A percentile compares a stretch with the other conserved stretches of the same genome.
phyloP scores from a whole-genome alignment of 306 rosid genomes.

The Ormosia semicastrata region DNA sequence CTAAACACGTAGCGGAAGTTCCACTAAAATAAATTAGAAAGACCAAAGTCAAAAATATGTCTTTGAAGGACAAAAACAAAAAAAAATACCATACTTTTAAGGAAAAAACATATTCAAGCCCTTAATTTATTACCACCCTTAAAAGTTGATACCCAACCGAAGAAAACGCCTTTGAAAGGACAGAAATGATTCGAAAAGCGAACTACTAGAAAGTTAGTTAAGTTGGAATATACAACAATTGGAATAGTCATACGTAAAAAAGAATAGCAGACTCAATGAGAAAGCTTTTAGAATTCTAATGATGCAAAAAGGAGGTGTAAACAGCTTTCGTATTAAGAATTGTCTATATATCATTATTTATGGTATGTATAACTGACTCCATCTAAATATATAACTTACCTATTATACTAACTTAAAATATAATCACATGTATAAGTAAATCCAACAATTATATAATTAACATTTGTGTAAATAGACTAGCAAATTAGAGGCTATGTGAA shows the following conservation, averaged over 20 bases:
- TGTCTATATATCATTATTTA: background rate
- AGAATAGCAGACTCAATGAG: background rate
- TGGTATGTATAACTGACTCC: background rate
- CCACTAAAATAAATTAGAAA: too few relatives aligned
- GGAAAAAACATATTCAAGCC: too few relatives aligned
- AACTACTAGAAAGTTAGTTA: constrained; percentile 10
- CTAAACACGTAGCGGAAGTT: too few relatives aligned
- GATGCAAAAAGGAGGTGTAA: background rate
- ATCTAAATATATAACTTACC: background rate
- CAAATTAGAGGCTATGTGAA: background rate
- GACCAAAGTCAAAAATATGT: too few relatives aligned
- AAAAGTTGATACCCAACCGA: background rate
- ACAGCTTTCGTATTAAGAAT: background rate
- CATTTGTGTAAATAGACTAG: background rate
- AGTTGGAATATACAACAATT: constrained; percentile 10
- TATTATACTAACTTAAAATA: background rate
- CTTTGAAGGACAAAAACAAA: too few relatives aligned
- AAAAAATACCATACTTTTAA: too few relatives aligned
- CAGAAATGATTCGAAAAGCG: constrained; percentile 24
- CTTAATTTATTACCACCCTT: background rate
- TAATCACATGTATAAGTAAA: background rate
- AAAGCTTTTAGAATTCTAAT: background rate
- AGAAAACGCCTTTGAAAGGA: constrained; percentile 11
- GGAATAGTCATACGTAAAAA: background rate
- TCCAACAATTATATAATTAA: background rate